Evolutionary conservation across 2,329 filamentous ascomycete species (phyloP).

Genomic region (Aspergillus eucalypticola): DNA sequence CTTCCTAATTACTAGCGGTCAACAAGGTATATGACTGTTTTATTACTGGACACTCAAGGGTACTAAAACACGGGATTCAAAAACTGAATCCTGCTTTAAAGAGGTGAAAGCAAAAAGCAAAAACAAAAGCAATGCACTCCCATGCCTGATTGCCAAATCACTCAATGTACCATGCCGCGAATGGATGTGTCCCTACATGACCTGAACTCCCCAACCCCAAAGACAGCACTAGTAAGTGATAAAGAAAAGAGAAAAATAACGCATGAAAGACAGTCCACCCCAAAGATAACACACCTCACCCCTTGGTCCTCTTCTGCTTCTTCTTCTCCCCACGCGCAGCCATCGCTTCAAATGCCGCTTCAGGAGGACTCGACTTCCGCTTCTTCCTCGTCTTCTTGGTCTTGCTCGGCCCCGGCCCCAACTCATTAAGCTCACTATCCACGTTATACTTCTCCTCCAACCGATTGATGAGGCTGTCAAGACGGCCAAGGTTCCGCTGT

Average conservation of each 20-base stretch:
- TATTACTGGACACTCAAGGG: not conserved
- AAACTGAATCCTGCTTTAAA: not conserved
- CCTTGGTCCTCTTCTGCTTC: constrained; percentile 31
- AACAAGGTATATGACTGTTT: not conserved
- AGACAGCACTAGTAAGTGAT: not conserved
- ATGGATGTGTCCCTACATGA: not conserved
- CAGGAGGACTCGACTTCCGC: constrained; percentile 38
- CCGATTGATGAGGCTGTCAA: constrained; percentile 65
- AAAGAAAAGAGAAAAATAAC: constrained; percentile 6
- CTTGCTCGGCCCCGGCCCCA: constrained; percentile 27
- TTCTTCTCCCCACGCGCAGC: constrained; percentile 27
- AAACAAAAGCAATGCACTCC: not conserved
- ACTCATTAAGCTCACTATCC: not conserved
- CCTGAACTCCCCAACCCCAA: not conserved
- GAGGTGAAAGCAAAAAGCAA: not conserved
- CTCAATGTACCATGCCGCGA: not conserved
- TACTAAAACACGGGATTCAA: not conserved
- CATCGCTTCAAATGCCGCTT: constrained; percentile 59
- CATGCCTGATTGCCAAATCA: not conserved
- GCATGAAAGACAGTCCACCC: not conserved
- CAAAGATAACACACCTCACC: not conserved
- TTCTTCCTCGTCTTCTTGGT: constrained; percentile 32
- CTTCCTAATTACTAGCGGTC: not conserved
- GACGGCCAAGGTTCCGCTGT: constrained; percentile 66
- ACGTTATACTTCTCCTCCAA: constrained; percentile 73